Evolutionary conservation across 2,329 filamentous ascomycete species (phyloP).

Genomic region (Neofusicoccum parvum): DNA sequence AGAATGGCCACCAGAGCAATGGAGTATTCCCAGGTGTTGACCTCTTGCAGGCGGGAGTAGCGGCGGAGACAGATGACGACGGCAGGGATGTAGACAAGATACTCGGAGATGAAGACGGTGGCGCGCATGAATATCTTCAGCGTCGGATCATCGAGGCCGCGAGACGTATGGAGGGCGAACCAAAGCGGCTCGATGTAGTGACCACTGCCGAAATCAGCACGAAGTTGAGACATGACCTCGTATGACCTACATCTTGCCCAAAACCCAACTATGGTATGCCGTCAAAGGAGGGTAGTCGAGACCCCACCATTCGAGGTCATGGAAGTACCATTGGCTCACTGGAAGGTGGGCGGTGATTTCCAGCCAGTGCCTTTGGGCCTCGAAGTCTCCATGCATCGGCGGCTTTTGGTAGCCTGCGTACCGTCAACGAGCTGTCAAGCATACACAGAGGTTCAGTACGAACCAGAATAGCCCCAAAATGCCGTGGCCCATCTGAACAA

Average conservation of each 20-base stretch:
- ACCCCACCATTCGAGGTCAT: conserved; percentile 96
- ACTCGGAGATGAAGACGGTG: conserved; percentile 88
- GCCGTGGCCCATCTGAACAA: conserved; percentile 92
- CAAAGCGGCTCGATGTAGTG: conserved; percentile 75
- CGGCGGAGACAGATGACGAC: conserved; percentile 82
- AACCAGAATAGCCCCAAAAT: conserved; percentile 94
- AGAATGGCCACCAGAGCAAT: conserved; percentile 87
- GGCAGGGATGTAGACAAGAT: conserved; percentile 84
- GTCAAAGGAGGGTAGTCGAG: conserved; percentile 97
- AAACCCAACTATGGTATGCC: conserved; percentile 96
- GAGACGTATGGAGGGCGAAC: conserved; percentile 84
- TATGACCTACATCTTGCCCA: conserved; percentile 70
- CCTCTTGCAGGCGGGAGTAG: conserved; percentile 73
- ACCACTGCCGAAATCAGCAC: conserved; percentile 54
- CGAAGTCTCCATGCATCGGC: conserved; percentile 95
- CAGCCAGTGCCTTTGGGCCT: conserved; percentile 99
- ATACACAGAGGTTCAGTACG: conserved; percentile 21
- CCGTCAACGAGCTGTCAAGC: not conserved
- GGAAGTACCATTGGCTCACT: conserved; percentile 95
- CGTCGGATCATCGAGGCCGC: conserved; percentile 74
- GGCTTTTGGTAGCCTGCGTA: conserved; percentile 71
- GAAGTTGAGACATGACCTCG: too few species aligned
- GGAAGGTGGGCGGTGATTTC: conserved; percentile 89
- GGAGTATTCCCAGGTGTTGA: conserved; percentile 79
- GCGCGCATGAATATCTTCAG: conserved; percentile 96